Evolutionary conservation across 441 rosid genomes (phyloP), one percentile per base, ranked within the genome.

Genomic region (Lepidium campestre): DNA sequence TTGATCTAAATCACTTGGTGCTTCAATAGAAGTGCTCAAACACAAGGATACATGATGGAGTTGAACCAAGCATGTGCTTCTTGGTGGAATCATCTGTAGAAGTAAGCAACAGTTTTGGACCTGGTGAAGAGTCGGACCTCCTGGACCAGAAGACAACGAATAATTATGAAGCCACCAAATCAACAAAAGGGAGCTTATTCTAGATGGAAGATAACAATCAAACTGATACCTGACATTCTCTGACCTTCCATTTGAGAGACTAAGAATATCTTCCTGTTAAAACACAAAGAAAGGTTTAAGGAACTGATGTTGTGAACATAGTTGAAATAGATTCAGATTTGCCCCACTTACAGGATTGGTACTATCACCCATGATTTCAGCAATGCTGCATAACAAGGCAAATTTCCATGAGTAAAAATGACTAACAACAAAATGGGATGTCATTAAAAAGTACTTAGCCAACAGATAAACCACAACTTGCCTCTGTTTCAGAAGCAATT

Each of bases 401-500:
- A 36, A 6, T 53, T 39, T 66, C 32, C 39, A 65, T 84, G 62
- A 83, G 84, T 77, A 47, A 65, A 32, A 44, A 47, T 45, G 61
- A 52, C 58, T 55, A 46, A 15, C 40, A 57, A 23, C 47, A 61
- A 49, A 60, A 56, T 59, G 48, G 5, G 42, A 62, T 56, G 56
- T 47, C 62, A 23, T 41, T 15, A 63, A 57, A 47, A 67, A 14
- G 67, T 27, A 39, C 42, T n/a, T 4, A 29, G 37, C 17, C 23
- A 48, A 53, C 60, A 57, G 52, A 73, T 68, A 44, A 68, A 17
- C 58, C 71, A 57, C 41, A 45, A 73, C 89, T 84, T 78, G 78
- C 99, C 99, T 90, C 67, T 82, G 88, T 80, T 86, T 90, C 82
- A 86, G 75, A 71, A 85, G 82, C 83, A 82, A 67, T 76, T 88